Evolutionary conservation across 805 yeast genomes (phyloP).

Genomic region (Saccharomycopsis selenospora): DNA sequence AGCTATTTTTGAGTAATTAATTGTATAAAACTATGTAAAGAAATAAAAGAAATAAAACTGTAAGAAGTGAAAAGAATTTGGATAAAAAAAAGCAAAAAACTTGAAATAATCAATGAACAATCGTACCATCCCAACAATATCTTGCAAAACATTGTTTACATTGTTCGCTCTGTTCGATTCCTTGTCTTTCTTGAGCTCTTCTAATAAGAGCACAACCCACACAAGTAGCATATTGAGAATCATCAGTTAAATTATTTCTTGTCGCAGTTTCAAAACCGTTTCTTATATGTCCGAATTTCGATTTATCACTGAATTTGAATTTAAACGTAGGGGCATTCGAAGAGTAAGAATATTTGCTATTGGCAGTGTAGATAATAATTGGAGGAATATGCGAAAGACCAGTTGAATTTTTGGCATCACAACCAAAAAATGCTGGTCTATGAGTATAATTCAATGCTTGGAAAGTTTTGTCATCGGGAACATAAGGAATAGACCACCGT

Average conservation of each 20-base stretch:
- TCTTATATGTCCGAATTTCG: slow-evolving; percentile 49
- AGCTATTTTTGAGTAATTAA: too few species aligned
- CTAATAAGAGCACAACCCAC: slow-evolving; percentile 77
- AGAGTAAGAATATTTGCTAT: slow-evolving; percentile 53
- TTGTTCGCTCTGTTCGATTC: slow-evolving; percentile 50
- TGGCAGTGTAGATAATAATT: slow-evolving; percentile 66
- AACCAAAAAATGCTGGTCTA: slow-evolving; percentile 67
- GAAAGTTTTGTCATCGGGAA: slow-evolving; percentile 48
- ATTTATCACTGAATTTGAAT: slow-evolving; percentile 50
- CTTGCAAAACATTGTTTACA: slow-evolving; percentile 62
- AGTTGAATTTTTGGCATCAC: slow-evolving; percentile 43
- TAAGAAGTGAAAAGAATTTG: too few species aligned
- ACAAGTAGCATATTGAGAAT: slow-evolving; percentile 63
- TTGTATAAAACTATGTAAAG: too few species aligned
- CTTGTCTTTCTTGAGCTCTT: slow-evolving; percentile 65
- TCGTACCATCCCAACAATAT: slow-evolving; percentile 85
- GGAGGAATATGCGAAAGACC: slow-evolving; percentile 49
- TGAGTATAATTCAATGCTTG: slow-evolving; percentile 42
- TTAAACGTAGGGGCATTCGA: slow-evolving; percentile 68
- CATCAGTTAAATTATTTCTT: slow-evolving; percentile 59
- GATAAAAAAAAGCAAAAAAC: too few species aligned
- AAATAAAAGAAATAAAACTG: too few species aligned
- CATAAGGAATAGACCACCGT: slow-evolving; percentile 41
- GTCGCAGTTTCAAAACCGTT: slow-evolving; percentile 73
- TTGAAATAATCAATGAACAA: too few species aligned